These are phyloP conservation scores for Taiwanofungus camphoratus DNA, from an alignment of 1,284 basidiomycete genomes.

Conservation along the genomic window DNA sequence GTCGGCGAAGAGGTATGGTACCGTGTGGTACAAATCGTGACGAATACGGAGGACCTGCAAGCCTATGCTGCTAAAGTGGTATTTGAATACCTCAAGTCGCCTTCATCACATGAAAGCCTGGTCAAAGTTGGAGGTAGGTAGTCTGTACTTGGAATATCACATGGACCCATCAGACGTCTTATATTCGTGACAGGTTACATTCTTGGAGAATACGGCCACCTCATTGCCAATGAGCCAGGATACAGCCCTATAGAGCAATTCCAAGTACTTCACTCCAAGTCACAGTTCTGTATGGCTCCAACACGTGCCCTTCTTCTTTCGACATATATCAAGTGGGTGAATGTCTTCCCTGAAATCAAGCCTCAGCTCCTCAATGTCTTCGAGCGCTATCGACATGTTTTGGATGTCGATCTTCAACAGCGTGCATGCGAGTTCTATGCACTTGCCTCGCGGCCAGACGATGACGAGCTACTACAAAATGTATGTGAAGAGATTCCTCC, in stretches of 20 bases:
- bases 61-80: constrained; percentile 94
- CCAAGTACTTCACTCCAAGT: constrained; percentile 90
- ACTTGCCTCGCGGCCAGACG: constrained; percentile 74
- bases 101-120: constrained; percentile 93
- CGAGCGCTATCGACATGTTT: constrained; percentile 94
- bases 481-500: constrained; percentile 99
- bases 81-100: constrained; percentile 83
- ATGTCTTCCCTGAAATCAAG: constrained; percentile 98
- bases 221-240: constrained; percentile 92
- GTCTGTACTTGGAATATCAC: not conserved
- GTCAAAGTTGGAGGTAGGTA: constrained; percentile 89
- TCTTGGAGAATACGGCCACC: constrained; percentile 94
- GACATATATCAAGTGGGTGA: constrained; percentile 99
- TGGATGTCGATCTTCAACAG: constrained; percentile 98
- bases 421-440: constrained; percentile 96
- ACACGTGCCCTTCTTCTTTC: constrained; percentile 92
- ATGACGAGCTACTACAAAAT: constrained; percentile 89
- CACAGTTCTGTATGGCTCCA: constrained; percentile 89
- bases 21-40: constrained; percentile 96
- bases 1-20: constrained; percentile 99
- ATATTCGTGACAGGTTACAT: constrained; percentile 70
- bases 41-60: constrained; percentile 96
- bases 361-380: constrained; percentile 91
- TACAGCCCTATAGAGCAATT: constrained; percentile 96
- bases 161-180: constrained; percentile 7